Evolutionary conservation across 805 yeast genomes (phyloP), one percentile per base, ranked within the genome.

Genomic region (Metschnikowia matae): DNA sequence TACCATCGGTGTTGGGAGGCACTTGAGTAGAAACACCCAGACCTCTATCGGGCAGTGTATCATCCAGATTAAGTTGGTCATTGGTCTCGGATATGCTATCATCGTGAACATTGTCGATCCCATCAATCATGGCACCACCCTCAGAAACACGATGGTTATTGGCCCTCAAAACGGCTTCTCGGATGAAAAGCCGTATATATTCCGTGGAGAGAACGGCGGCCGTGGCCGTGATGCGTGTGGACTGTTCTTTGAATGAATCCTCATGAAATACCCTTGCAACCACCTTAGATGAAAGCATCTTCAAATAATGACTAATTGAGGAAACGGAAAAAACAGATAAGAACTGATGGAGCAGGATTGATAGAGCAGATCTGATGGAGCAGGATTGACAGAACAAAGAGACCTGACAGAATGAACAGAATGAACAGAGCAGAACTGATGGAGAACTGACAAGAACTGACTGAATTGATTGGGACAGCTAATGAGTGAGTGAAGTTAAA

Each of bases 111-210:
- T 62, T 64, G 49, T 69, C 75, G 13, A 70, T 68, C 2, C 70
- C 71, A 52, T 70, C 75, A 1, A 66, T 67, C 14, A 54, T 58
- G 14, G 54, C 48, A 36, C 54, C 63, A 20, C 60, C 66, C 40
- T 73, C 76, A 14, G 60, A 54, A 10, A 65, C 38, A 33, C 83
- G 59, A 44, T 75, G 80, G 51, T 81, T 83, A 54, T 82, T 81
- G 8, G 87, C 75, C 50, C 88, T 59, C 6, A 76, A 59, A 2
- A 82, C 71, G 0, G 87, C 87, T 61, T 83, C 88, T 42, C 74
- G 72, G 14, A 83, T 74, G 58, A 83, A 83, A 60, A 82, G 67
- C 38, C 75, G 65, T 17, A 81, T 70, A 59, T 83, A 83, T 57
- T 81, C 84, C 1, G 82, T 63, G 2, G 81, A 72, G 14, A 80